These are phyloP conservation scores for Nigrograna mackinnonii DNA, from an alignment of 2,329 filamentous ascomycete genomes.

Conservation along the genomic window DNA sequence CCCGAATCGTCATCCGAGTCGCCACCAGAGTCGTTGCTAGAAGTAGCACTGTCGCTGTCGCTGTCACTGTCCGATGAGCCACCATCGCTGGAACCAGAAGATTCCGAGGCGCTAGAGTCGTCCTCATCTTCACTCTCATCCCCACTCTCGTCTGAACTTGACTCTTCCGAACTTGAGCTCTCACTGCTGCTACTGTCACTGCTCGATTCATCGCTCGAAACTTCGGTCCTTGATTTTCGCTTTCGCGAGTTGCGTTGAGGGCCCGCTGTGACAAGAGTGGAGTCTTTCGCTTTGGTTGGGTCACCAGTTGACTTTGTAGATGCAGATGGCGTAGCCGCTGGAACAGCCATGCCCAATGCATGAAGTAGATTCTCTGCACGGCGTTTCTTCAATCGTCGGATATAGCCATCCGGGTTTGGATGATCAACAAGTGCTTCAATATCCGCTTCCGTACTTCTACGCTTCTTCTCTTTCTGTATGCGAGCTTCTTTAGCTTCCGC, in stretches of 20 bases:
- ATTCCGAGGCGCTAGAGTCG: slow-evolving; percentile 11
- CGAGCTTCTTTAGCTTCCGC: slow-evolving; percentile 40
- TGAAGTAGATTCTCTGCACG: slow-evolving; percentile 35
- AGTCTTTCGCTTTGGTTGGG: slow-evolving; percentile 1
- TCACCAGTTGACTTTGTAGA: not conserved
- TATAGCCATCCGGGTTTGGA: slow-evolving; percentile 28
- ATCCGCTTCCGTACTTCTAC: slow-evolving; percentile 32
- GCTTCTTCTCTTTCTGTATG: slow-evolving; percentile 32
- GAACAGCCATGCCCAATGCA: slow-evolving; percentile 29
- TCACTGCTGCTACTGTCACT: slow-evolving; percentile 32
- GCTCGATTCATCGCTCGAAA: slow-evolving; percentile 37
- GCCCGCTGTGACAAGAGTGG: slow-evolving; percentile 9
- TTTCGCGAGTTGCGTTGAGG: slow-evolving; percentile 28
- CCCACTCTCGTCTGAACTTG: slow-evolving; percentile 18
- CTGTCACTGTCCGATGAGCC: not conserved
- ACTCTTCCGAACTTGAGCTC: slow-evolving; percentile 21
- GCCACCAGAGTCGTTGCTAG: no score
- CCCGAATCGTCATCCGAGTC: no score
- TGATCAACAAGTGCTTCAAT: slow-evolving; percentile 26
- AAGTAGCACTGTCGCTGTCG: no score
- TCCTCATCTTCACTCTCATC: slow-evolving; percentile 10
- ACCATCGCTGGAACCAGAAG: slow-evolving; percentile 2
- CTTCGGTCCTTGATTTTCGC: slow-evolving; percentile 30
- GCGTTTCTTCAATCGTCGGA: slow-evolving; percentile 36
- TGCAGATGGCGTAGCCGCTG: slow-evolving; percentile 5